A percentile compares a stretch with the other conserved stretches of the same genome.
Evolutionary conservation across 176 grass and related monocot genomes (phyloP).

Genomic region (Aegilops longissima): DNA sequence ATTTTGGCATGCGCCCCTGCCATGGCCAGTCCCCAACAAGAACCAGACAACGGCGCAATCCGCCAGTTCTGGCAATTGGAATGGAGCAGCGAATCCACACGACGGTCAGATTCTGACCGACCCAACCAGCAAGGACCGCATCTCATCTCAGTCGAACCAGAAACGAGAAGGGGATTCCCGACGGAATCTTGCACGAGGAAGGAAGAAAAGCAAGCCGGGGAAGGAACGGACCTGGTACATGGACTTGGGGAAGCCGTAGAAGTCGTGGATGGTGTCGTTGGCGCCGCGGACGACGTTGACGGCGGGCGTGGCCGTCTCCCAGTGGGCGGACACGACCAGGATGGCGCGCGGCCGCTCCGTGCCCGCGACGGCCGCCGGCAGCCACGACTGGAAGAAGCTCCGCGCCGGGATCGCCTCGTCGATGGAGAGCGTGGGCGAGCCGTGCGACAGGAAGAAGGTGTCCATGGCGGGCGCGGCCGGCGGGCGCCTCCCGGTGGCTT

Average conservation of each 20-base stretch:
- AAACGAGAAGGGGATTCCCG: background rate
- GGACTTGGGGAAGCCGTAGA: slow-evolving; percentile 62
- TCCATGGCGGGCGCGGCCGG: slow-evolving; percentile 41
- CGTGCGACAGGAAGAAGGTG: slow-evolving; percentile 89
- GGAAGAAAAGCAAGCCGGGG: background rate
- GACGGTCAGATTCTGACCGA: background rate
- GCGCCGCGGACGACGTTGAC: slow-evolving; percentile 52
- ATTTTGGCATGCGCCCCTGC: too few relatives aligned
- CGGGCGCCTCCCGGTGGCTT: background rate
- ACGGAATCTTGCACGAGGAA: background rate
- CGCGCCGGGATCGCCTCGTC: slow-evolving; percentile 65
- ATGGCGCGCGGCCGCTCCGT: slow-evolving; percentile 51
- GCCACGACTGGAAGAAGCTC: slow-evolving; percentile 75
- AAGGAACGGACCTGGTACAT: slow-evolving; percentile 65
- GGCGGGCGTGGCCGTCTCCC: slow-evolving; percentile 56
- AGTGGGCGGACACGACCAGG: slow-evolving; percentile 76
- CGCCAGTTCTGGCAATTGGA: background rate
- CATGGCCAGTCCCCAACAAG: background rate
- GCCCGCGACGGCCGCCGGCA: slow-evolving; percentile 41
- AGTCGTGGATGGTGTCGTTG: slow-evolving; percentile 73
- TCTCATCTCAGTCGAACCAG: background rate
- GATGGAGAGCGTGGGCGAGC: slow-evolving; percentile 81
- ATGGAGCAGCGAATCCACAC: background rate
- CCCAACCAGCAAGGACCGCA: background rate
- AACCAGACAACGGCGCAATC: background rate